phyloP scores from a whole-genome alignment of 2,329 filamentous ascomycete genomes.

The Phaeomoniella chlamydospora region DNA sequence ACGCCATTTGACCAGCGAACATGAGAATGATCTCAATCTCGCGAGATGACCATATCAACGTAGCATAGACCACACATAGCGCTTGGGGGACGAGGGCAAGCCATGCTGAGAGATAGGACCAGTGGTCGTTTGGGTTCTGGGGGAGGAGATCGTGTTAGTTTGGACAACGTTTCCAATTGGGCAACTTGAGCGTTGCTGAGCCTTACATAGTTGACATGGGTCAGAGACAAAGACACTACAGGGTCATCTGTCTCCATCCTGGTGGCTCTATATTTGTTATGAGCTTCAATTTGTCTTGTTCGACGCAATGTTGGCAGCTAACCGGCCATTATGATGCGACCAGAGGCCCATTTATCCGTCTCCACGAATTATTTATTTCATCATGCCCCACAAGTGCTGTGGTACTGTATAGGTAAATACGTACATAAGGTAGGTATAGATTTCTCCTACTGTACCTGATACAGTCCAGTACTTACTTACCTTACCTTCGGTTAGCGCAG shows the following conservation, averaged over 20 bases:
- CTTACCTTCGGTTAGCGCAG: too few relatives aligned
- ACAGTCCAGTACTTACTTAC: too few relatives aligned
- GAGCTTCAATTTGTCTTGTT: too few relatives aligned
- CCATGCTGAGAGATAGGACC: slow-evolving; percentile 84
- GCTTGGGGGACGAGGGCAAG: slow-evolving; percentile 88
- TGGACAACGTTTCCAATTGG: not conserved
- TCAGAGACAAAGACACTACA: slow-evolving; percentile 80
- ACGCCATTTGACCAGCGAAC: slow-evolving; percentile 81
- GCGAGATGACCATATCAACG: slow-evolving; percentile 78
- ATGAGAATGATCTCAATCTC: slow-evolving; percentile 81
- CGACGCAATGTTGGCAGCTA: too few relatives aligned
- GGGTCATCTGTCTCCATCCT: slow-evolving; percentile 26
- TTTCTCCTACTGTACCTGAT: too few relatives aligned
- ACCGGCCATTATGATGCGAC: too few relatives aligned
- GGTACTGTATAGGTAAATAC: too few relatives aligned
- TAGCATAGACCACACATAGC: slow-evolving; percentile 77
- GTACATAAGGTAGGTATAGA: too few relatives aligned
- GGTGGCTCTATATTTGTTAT: too few relatives aligned
- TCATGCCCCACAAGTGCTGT: too few relatives aligned
- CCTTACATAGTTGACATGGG: slow-evolving; percentile 87
- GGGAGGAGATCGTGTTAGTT: not conserved
- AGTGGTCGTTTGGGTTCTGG: slow-evolving; percentile 68
- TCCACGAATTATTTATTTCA: too few relatives aligned
- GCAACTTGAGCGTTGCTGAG: not conserved
- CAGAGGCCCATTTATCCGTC: too few relatives aligned